These are phyloP conservation scores for Erigeron philadelphicus DNA, from an alignment of 140 eudicot species.

Conservation along the genomic window DNA sequence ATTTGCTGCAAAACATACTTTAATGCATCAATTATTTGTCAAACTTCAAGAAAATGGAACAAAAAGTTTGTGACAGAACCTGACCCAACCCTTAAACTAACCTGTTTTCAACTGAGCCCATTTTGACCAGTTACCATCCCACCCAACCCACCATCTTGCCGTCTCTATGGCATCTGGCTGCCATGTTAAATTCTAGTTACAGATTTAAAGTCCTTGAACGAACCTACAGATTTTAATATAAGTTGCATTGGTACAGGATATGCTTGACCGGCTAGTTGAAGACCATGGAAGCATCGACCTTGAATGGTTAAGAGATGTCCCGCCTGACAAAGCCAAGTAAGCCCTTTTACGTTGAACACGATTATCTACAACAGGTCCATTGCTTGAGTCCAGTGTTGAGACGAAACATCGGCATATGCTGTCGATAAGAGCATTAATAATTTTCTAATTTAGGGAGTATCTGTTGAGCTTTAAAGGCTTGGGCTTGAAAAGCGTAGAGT, in stretches of 20 bases:
- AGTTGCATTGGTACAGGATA: slow-evolving; percentile 45
- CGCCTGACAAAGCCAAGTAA: slow-evolving; percentile 98
- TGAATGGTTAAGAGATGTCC: slow-evolving; percentile 98
- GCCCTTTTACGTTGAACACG: slow-evolving; percentile 18
- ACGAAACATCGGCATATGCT: neutral
- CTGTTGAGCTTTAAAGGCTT: slow-evolving; percentile 69
- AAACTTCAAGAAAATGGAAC: neutral
- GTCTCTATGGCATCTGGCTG: too few species aligned
- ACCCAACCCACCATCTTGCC: slow-evolving; percentile 2
- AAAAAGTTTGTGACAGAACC: too few species aligned
- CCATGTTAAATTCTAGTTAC: neutral
- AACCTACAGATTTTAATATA: slow-evolving; percentile 14
- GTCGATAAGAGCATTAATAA: slow-evolving; percentile 16
- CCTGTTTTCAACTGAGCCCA: neutral
- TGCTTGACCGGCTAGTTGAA: slow-evolving; percentile 69
- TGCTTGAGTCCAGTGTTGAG: slow-evolving; percentile 1
- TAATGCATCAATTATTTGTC: neutral
- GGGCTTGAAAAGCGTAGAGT: slow-evolving; percentile 88
- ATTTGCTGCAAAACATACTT: neutral
- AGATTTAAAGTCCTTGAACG: neutral
- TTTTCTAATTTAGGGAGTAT: slow-evolving; percentile 30
- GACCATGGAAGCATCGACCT: slow-evolving; percentile 92
- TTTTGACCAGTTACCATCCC: neutral
- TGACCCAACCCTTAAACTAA: neutral
- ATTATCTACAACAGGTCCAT: neutral